phyloP scores from a whole-genome alignment of 1,284 basidiomycete species.

The Golubevia sp. region DNA sequence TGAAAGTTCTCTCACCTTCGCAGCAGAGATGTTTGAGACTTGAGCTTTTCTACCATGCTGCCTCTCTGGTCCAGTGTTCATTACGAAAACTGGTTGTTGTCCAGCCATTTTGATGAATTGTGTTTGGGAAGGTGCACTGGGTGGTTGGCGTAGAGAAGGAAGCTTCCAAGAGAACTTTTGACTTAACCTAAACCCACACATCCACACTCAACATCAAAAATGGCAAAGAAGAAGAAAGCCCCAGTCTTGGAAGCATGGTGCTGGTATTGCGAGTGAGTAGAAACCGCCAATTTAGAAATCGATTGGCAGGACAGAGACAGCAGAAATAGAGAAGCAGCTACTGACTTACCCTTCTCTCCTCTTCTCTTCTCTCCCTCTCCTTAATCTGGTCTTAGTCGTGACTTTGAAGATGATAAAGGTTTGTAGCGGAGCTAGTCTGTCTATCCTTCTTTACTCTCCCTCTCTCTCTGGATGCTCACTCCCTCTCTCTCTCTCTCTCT shows the following conservation, averaged over 20 bases:
- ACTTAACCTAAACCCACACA: no score
- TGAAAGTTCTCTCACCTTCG: constrained; percentile 72
- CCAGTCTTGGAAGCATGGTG: constrained; percentile 56
- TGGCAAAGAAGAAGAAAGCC: constrained; percentile 54
- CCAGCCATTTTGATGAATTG: constrained; percentile 42
- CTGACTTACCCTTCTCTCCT: constrained; percentile 5
- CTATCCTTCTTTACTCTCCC: background rate
- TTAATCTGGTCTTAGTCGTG: constrained; percentile 43
- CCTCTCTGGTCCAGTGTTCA: constrained; percentile 83
- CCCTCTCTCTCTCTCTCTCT: background rate
- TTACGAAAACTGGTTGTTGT: constrained; percentile 59
- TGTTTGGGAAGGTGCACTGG: no score
- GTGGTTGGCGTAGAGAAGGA: no score
- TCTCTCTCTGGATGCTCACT: background rate
- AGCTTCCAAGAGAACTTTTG: no score
- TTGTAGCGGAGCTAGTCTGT: background rate
- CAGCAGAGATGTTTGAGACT: constrained; percentile 94
- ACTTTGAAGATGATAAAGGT: constrained; percentile 60
- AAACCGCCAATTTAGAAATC: background rate
- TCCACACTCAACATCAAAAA: no score
- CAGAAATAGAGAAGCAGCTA: background rate
- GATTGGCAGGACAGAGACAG: background rate
- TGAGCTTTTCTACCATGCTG: constrained; percentile 94
- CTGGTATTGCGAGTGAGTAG: constrained; percentile 60
- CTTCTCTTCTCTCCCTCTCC: background rate